Evolutionary conservation across 768 basidiomycete genomes (phyloP), one percentile per base, ranked within the genome.

Genomic region (Zangia roseola): DNA sequence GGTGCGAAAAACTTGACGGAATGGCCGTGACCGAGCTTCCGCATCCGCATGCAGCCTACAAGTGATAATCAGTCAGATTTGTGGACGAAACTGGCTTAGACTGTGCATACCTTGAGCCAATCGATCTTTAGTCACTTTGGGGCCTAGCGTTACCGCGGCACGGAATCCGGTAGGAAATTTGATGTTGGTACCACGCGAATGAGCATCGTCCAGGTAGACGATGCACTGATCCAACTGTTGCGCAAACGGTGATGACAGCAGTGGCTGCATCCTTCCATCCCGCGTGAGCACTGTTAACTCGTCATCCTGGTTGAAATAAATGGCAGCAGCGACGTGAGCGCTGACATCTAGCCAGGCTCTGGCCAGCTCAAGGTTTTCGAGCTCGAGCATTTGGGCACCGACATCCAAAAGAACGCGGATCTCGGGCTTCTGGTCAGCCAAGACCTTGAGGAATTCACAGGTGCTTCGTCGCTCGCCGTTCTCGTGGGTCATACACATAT

Each of bases 311-410:
- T 59, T 58, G 44, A 71, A 69, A 45, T 69, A 71, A 10, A 69
- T 60, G 10, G 70, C 68, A 0, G 70, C 70, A 13, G 49, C 43
- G 1, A 57, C 33, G 19, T 40, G 37, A 1, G 44, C 19, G 10
- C 45, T 60, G 37, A 52, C 45, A 17, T 41, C 30, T 5, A 82
- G 59, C 81, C 80, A 82, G 2, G 55, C 36, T 17, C 45, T 31
- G 2, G 69, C 75, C 5, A 82, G 43, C 21, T 75, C 63, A 2
- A 55, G 28, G 50, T 79, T 82, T 20, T 67, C 59, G 45, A 79
- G 61, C 37, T 82, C 78, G 9, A 82, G 60, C 63, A 82, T 76
- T 51, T 82, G 80, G 0, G 80, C 80, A 4, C 80, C 81, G 12
- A 82, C 79, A 37, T 82, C 80, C 14, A 82, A 60, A 17, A 82